Evolutionary conservation across 495 filamentous ascomycete genomes (phyloP).

Genomic region (Durotheca rogersii): DNA sequence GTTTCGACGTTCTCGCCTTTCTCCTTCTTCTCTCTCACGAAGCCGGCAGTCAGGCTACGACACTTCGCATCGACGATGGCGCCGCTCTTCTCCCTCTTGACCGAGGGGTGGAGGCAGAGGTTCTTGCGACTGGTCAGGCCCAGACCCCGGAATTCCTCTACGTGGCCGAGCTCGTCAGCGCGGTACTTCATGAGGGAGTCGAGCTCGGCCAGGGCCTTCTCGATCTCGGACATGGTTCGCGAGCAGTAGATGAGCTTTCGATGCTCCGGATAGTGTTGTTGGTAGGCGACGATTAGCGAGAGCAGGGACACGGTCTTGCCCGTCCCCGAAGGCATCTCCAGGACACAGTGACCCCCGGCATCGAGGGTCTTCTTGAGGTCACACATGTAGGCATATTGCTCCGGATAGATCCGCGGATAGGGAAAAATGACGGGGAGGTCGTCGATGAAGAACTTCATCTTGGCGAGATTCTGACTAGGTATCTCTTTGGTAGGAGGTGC

Average conservation of each 20-base stretch:
- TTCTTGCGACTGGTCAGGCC: constrained; percentile 97
- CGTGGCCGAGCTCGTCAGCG: constrained; percentile 75
- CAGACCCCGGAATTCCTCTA: constrained; percentile 90
- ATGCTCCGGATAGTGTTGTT: constrained; percentile 85
- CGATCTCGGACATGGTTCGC: constrained; percentile 91
- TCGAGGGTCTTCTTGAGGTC: constrained; percentile 97
- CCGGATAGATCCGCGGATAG: constrained; percentile 94
- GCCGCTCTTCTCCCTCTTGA: constrained; percentile 94
- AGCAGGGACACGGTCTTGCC: constrained; percentile 96
- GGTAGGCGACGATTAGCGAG: constrained; percentile 94
- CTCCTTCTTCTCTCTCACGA: constrained; percentile 95
- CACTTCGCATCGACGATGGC: constrained; percentile 91
- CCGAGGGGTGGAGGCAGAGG: constrained; percentile 90
- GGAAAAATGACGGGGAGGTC: constrained; percentile 94
- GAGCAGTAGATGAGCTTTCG: constrained; percentile 98
- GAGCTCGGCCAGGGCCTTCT: constrained; percentile 92
- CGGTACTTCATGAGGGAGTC: constrained; percentile 94
- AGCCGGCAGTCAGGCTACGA: constrained; percentile 91
- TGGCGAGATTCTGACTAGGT: constrained; percentile 35
- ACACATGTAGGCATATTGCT: constrained; percentile 78
- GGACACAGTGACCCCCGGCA: constrained; percentile 90
- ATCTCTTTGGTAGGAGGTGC: too few relatives aligned
- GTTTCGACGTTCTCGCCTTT: constrained; percentile 90
- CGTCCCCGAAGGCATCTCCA: constrained; percentile 99
- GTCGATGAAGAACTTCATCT: constrained; percentile 97